phyloP scores from a whole-genome alignment of 208 protist genomes.

The Naegleria fowleri region DNA sequence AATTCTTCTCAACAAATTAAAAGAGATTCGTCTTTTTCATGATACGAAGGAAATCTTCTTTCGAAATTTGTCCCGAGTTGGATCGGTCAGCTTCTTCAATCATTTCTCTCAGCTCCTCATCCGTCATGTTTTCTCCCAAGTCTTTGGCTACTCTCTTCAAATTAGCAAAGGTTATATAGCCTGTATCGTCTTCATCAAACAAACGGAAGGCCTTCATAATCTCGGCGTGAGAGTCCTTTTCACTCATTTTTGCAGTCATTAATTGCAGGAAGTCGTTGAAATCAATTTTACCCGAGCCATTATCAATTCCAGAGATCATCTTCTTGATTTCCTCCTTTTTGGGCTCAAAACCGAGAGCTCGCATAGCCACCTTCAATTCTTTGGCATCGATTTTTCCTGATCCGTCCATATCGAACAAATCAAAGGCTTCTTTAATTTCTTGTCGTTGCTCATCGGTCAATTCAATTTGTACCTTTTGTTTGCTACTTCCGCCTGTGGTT shows the following conservation, averaged over 20 bases:
- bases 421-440: constrained; percentile 62
- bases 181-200: constrained; percentile 64
- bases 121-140: constrained; percentile 66
- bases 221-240: constrained; percentile 54
- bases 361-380: constrained; percentile 57
- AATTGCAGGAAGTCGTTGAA: constrained; percentile 48
- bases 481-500: not conserved
- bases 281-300: constrained; percentile 46
- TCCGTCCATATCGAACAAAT: constrained; percentile 70
- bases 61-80: constrained; percentile 58
- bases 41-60: constrained; percentile 68
- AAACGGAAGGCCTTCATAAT: constrained; percentile 63
- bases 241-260: constrained; percentile 51
- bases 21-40: constrained; percentile 76
- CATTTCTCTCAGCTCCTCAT: constrained; percentile 79
- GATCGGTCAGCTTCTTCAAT: constrained; percentile 69
- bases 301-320: constrained; percentile 52
- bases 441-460: constrained; percentile 44
- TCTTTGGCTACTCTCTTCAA: constrained; percentile 67
- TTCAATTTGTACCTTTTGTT: constrained; percentile 41
- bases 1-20: too few relatives aligned
- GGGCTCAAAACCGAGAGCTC: constrained; percentile 56
- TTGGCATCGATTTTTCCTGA: constrained; percentile 55
- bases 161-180: constrained; percentile 72
- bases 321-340: constrained; percentile 60